These are phyloP conservation scores for Phytophthora fragariaefolia DNA, from an alignment of 352 stramenopile species.

Conservation along the genomic window DNA sequence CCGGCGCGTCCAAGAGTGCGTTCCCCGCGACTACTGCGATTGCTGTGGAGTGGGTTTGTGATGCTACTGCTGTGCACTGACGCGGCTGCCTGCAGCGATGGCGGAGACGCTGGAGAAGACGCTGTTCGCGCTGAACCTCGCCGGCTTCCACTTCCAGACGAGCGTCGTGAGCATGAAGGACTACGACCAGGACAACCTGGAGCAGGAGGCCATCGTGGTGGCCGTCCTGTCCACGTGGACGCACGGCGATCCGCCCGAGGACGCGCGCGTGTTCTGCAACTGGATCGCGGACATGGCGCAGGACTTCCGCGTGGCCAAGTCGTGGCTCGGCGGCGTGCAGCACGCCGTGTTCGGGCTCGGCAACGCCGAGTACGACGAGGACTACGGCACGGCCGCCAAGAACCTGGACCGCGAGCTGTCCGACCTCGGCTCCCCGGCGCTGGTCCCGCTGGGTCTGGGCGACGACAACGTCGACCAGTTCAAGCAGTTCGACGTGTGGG, in stretches of 20 bases:
- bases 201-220: slow-evolving; percentile 87
- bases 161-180: slow-evolving; percentile 90
- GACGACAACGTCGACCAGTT: slow-evolving; percentile 89
- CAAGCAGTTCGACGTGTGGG: slow-evolving; percentile 83
- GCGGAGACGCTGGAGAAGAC: slow-evolving; percentile 77
- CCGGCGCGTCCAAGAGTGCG: slow-evolving; percentile 75
- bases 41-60: too few species aligned
- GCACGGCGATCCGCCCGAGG: slow-evolving; percentile 74
- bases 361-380: slow-evolving; percentile 90
- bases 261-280: slow-evolving; percentile 79
- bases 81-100: slow-evolving; percentile 51
- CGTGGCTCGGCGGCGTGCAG: slow-evolving; percentile 69
- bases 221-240: slow-evolving; percentile 90
- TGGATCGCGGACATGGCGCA: slow-evolving; percentile 91
- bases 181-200: slow-evolving; percentile 91
- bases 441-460: slow-evolving; percentile 69
- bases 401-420: slow-evolving; percentile 67
- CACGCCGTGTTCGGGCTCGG: slow-evolving; percentile 89
- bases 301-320: slow-evolving; percentile 90
- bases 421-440: slow-evolving; percentile 64
- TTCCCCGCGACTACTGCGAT: too few species aligned
- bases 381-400: slow-evolving; percentile 86
- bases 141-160: slow-evolving; percentile 83
- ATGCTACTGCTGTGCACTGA: neutral
- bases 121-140: slow-evolving; percentile 82